phyloP scores from a whole-genome alignment of 163 green algal species.

The Smithsoniella earleae region DNA sequence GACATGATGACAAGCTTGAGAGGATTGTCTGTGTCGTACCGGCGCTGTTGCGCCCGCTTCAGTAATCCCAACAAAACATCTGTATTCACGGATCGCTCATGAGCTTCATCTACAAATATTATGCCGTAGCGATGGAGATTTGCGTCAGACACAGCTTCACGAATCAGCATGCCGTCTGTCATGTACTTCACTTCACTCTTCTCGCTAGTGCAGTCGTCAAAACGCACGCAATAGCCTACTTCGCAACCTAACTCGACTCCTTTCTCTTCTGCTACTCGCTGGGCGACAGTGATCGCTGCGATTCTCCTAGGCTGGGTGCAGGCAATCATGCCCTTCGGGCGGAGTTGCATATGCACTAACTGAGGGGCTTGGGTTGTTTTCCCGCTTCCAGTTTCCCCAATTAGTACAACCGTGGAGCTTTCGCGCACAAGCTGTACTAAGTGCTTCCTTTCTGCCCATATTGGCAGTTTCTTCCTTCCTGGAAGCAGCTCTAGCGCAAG shows the following conservation, averaged over 20 bases:
- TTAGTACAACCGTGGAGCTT: constrained; percentile 49
- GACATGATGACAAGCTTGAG: constrained; percentile 82
- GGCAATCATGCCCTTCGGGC: constrained; percentile 47
- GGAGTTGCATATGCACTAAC: constrained; percentile 44
- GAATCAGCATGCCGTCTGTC: constrained; percentile 64
- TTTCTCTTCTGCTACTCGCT: constrained; percentile 75
- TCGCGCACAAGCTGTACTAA: constrained; percentile 38
- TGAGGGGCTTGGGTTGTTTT: constrained; percentile 78
- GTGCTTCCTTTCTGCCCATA: constrained; percentile 39
- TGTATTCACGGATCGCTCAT: constrained; percentile 80
- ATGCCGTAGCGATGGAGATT: constrained; percentile 39
- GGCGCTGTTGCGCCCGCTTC: constrained; percentile 41
- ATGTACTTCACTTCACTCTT: constrained; percentile 44
- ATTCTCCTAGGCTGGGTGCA: constrained; percentile 81
- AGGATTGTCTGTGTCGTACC: neutral
- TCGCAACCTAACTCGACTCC: constrained; percentile 52
- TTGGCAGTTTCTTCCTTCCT: constrained; percentile 39
- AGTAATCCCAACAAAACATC: constrained; percentile 84
- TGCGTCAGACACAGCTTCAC: constrained; percentile 54
- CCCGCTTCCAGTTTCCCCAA: constrained; percentile 65
- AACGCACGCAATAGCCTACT: constrained; percentile 79
- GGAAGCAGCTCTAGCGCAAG: constrained; percentile 32
- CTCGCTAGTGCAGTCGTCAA: constrained; percentile 62
- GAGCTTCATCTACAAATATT: constrained; percentile 78
- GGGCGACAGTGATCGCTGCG: constrained; percentile 71